Base-by-base conservation (phyloP, 306 rosid species). In the Lathyrus oleraceus region DNA sequence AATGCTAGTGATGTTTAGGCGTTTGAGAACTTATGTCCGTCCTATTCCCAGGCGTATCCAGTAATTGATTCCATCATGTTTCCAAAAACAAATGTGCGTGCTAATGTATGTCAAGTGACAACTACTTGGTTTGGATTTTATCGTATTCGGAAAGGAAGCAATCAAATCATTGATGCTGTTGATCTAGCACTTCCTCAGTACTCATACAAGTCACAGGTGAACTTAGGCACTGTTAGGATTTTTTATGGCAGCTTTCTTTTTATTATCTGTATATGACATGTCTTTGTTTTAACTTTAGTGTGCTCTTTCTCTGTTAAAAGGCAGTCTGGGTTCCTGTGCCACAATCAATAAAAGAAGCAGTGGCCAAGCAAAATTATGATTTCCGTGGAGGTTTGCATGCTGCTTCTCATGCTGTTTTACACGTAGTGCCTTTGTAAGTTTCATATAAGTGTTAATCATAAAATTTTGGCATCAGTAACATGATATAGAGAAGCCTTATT, bases 331-430 rank as follows among this genome's bases (percentile, higher is more conserved):
- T 86, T 77, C 89, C 95, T 0, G 96, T 94, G 81, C 84, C 92
- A 59, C 94, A 77, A 75, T 84, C 85, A 57, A 75, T 84, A 63
- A 88, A 84, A 84, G 86, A 71, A 81, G 91, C 83, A 30, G 85
- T 85, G 59, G 43, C 73, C 63, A 72, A 58, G 71, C 61, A 80
- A 81, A 45, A 39, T 62, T 81, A 81, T 69, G 90, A 94, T 82
- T 94, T 90, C 76, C 96, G 97, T 59, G 98, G 94, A 45, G 98
- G 97, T 40, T 82, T 94, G 87, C 98, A 90, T 84, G 97, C 97
- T 67, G 96, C 97, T 61, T 88, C 97, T 69, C 98, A 94, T 78
- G 98, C 97, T 51, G 81, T 94, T 84, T 77, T 94, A 40, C 81
- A 94, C 30, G 88, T 85, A n/a, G 92, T 94, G 76, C 98, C 98